Base-by-base conservation (phyloP, 2,329 filamentous ascomycete genomes). In the Apiospora pterosperma region DNA sequence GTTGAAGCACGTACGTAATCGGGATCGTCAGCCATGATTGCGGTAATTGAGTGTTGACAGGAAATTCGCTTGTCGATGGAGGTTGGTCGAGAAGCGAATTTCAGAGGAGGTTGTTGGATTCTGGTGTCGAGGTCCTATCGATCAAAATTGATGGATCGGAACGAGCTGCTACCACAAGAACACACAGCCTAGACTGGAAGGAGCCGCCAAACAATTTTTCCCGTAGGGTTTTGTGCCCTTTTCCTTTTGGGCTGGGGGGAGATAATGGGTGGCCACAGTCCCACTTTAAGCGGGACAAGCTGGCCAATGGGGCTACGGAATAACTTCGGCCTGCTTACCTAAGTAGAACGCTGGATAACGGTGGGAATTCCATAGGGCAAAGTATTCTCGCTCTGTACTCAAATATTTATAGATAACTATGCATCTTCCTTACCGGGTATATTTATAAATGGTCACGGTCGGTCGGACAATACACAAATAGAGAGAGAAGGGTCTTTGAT, bases 1-100 rank as follows among this genome's bases (percentile, higher is more conserved):
- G 48, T 55, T 55, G 48, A 55, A 48, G 60, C 39, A 91, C 91
- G 83, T 87, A 94, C 92, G 86, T 96, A 96, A 85, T 93, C 90
- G 60, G 72, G 69, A 76, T 83, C 79, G 87, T 95, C 92, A 89
- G 92, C 92, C 92, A 95, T 95, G 85, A 77, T 85, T 80, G 79
- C 80, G 82, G 78, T 82, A 74, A 75, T 76, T 75, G 48, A 72
- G 74, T 65, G 70, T 73, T 69, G 74, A 70, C 69, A 69, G 69
- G 73, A 74, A 74, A 77, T 79, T 80, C 77, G 79, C 80, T 79
- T 75, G 76, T 80, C 79, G 77, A 78, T 76, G 75, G 48, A 71
- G 70, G 69, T 73, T 71, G 73, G 69, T 80, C 78, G 79, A 78
- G 76, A 73, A 75, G 75, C 78, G 78, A 80, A 78, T 76, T 73